These are phyloP conservation scores for Mortierella sp. DNA, from an alignment of 371 early-diverging fungal species.

Conservation along the genomic window DNA sequence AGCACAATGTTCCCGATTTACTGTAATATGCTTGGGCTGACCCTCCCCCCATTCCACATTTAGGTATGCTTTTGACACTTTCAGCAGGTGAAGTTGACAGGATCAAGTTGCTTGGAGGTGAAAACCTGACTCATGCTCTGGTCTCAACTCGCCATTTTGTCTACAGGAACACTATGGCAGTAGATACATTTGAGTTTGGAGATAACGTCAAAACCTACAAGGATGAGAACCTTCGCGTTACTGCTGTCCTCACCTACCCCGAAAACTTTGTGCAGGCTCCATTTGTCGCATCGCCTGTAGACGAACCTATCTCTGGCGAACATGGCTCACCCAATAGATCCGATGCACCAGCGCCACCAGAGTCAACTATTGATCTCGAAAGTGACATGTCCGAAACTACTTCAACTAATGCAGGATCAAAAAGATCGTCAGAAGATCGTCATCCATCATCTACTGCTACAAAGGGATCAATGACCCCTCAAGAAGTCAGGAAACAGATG, in stretches of 20 bases:
- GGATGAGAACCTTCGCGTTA: constrained; percentile 77
- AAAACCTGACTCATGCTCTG: constrained; percentile 85
- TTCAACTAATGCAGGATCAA: constrained; percentile 23
- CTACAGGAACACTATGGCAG: constrained; percentile 61
- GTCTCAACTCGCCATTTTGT: constrained; percentile 88
- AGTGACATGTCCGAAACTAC: neutral
- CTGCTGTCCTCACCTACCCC: constrained; percentile 73
- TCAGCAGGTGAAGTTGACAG: constrained; percentile 79
- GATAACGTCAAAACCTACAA: constrained; percentile 44
- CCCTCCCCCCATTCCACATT: neutral
- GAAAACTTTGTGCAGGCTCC: constrained; percentile 20
- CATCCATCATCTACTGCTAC: neutral
- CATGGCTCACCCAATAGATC: neutral
- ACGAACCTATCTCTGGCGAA: neutral
- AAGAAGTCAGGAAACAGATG: constrained; percentile 28
- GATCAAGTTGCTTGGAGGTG: constrained; percentile 77
- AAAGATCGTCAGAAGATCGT: constrained; percentile 28
- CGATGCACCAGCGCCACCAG: neutral
- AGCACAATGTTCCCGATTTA: neutral
- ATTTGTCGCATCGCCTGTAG: constrained; percentile 21
- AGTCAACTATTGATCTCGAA: neutral
- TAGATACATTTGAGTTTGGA: constrained; percentile 37
- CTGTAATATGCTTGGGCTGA: neutral
- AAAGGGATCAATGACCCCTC: neutral
- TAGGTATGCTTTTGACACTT: constrained; percentile 91